Base-by-base conservation (phyloP, 2,329 filamentous ascomycete species). In the Ceratocystis colombiana region DNA sequence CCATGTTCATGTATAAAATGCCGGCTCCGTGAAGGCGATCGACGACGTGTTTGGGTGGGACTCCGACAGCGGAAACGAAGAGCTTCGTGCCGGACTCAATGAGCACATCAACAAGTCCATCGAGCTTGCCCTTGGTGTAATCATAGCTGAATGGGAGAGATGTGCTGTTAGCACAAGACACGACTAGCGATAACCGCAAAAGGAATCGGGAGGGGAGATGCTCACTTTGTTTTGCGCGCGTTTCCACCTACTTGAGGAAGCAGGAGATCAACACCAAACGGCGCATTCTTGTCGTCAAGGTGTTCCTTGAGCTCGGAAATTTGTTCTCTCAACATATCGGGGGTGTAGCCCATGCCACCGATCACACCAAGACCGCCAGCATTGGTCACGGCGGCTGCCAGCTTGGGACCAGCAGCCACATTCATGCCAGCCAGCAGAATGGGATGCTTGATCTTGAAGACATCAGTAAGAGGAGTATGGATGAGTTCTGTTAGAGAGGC, bases 1-100 rank as follows among this genome's bases (percentile, higher is more conserved):
- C 92, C 94, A 99, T 99, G 87, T 99, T 99, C 94, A 97, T 97
- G 83, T 95, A 96, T 71, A 96, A 83, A 71, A 99, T 84, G 71
- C 92, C 92, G 73, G 85, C 80, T 74, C 85, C 84, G 84, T 99
- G 94, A 61, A 99, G 86, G 75, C 84, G 88, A 71, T 97, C 91
- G 73, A 99, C 91, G 68, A 96, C 87, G 71, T 83, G 80, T 78
- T 89, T 90, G 71, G 94, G 90, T 55, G 94, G 92, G 30, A 97
- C 88, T 73, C 94, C 94, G 75, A 99, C 91, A 73, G 94, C 94
- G 64, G 90, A 96, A 72, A 99, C 94, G 79, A 99, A 99, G 68
- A 99, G 85, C 77, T 86, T 92, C 69, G 91, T 89, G 70, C 90
- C 90, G 66, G 87, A 90, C 73, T 95, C 88, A 79, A 99, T 96